These are phyloP conservation scores for Sonneratia alba DNA, from an alignment of 345 rosid species.

Conservation along the genomic window DNA sequence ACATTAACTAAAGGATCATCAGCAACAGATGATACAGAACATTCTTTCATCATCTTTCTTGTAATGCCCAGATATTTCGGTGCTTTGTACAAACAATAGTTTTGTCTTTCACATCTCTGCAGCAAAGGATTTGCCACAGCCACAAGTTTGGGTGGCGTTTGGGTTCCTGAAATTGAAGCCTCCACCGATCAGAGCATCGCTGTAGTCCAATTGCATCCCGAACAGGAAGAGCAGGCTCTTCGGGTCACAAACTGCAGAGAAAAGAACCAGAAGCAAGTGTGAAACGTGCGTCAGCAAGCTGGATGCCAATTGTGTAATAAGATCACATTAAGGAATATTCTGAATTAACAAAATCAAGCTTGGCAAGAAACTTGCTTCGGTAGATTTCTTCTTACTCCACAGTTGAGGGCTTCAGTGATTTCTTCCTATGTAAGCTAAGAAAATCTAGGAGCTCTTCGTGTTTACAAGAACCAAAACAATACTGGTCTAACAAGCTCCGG, in stretches of 20 bases:
- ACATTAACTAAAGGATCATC: background rate
- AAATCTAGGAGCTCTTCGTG: background rate
- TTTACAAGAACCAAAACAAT: background rate
- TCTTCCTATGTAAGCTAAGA: background rate
- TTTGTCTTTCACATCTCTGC: conserved; percentile 21
- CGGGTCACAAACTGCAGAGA: conserved; percentile 88
- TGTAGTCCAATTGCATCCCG: conserved; percentile 97
- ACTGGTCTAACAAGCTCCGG: background rate
- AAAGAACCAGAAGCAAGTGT: background rate
- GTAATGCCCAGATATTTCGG: background rate
- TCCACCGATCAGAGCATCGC: conserved; percentile 90
- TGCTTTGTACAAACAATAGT: background rate
- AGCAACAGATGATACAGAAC: background rate
- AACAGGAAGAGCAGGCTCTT: conserved; percentile 90
- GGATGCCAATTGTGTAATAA: background rate
- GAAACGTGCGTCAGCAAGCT: background rate
- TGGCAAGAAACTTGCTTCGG: background rate
- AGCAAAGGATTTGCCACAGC: conserved; percentile 42
- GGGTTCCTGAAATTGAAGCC: conserved; percentile 95
- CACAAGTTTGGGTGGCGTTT: conserved; percentile 82
- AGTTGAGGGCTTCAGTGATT: background rate
- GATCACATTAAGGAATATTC: background rate
- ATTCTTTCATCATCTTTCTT: background rate
- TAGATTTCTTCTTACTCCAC: too few species aligned
- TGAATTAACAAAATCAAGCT: background rate